Base-by-base conservation (phyloP, 2,329 filamentous ascomycete species). In the Macroventuria anomochaeta region DNA sequence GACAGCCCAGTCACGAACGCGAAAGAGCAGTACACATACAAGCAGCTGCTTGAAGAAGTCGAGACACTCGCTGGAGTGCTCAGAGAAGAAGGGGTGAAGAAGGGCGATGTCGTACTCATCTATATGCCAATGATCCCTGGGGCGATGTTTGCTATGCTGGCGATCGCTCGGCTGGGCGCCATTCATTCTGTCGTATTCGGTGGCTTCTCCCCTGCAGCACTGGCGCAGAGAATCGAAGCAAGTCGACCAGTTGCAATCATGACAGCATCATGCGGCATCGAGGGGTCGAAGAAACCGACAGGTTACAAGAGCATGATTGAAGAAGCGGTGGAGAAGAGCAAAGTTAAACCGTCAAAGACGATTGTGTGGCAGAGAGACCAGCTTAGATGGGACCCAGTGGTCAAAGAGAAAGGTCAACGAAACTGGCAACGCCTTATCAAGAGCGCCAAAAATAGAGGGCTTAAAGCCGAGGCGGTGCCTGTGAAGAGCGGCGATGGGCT, bases 121-220 rank as follows among this genome's bases (percentile, higher is more conserved):
- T 97, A 97, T 75, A 96, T 97, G 93, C 93, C 93, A 48, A 97
- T 97, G 93, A 91, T 97, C 36, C 93, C 93, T 0, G 88, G 91
- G 0, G 90, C 92, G 1, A 73, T 96, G n/a, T 86, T 96, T 57
- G 93, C 89, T 8, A 91, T 95, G 60, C 84, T 97, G 3, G 92
- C 93, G 20, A 85, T 89, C 54, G 86, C 86, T 56, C 85, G 92
- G 8, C 80, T 97, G 0, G 93, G 93, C 10, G 93, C 92, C 13
- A 86, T 97, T 46, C 93, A 97, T 71, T 87, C 90, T 3, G 91
- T 96, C 4, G 93, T 97, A 3, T 97, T 97, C 74, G 93, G 93
- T 34, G 93, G 93, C 0, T 97, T 97, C 71, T 91, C 91, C 0
- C 81, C 92, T 0, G 80, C 82, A 8, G 90, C 92, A 3, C 81